Evolutionary conservation across 2,329 filamentous ascomycete species (phyloP).

Genomic region (Aspergillus sp.): DNA sequence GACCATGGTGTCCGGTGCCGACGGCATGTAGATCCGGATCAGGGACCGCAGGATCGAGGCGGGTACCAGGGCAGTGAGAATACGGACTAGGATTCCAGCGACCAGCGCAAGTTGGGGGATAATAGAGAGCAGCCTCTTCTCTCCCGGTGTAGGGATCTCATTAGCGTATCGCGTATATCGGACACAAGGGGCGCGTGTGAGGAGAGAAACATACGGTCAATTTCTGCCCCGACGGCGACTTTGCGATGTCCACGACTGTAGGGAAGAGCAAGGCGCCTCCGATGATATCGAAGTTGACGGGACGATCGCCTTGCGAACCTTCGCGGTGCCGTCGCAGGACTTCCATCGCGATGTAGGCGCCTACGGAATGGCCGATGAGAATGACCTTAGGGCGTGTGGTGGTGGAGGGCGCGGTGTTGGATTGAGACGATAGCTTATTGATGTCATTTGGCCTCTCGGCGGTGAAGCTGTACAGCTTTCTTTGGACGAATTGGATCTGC

Average conservation of each 20-base stretch:
- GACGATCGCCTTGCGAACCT: constrained; percentile 9
- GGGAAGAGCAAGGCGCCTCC: constrained; percentile 69
- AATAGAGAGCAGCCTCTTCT: constrained; percentile 30
- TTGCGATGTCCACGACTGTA: constrained; percentile 69
- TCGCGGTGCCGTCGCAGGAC: constrained; percentile 59
- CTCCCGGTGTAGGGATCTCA: neutral
- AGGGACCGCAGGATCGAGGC: constrained; percentile 39
- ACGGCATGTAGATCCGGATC: constrained; percentile 44
- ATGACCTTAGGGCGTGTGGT: constrained; percentile 49
- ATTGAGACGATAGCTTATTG: neutral
- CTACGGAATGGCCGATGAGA: constrained; percentile 73
- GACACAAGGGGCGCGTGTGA: too few relatives aligned
- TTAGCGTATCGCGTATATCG: neutral
- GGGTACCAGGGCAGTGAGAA: constrained; percentile 47
- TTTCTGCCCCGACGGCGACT: constrained; percentile 59
- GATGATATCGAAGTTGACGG: constrained; percentile 37
- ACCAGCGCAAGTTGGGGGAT: constrained; percentile 41
- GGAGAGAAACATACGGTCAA: constrained; percentile 38
- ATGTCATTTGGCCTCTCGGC: neutral
- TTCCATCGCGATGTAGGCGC: constrained; percentile 70
- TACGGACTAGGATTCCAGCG: constrained; percentile 38
- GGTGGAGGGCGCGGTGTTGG: neutral
- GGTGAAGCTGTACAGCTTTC: constrained; percentile 43
- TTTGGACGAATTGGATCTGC: constrained; percentile 51
- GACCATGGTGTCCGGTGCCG: constrained; percentile 41